phyloP scores from a whole-genome alignment of 1,284 basidiomycete species.

The Peniophora sp. region DNA sequence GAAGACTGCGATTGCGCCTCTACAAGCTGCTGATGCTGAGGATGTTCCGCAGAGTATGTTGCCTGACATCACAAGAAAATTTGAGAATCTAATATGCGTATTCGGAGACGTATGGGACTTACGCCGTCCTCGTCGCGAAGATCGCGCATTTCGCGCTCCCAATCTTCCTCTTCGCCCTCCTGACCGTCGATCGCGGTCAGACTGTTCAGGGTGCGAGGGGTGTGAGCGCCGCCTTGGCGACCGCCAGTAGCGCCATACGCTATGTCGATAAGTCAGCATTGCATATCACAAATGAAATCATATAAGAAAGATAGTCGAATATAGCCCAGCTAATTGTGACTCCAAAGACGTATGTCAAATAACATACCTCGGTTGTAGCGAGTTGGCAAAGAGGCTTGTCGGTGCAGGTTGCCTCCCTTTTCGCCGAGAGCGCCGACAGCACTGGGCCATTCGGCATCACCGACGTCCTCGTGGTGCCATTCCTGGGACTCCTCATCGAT shows the following conservation, averaged over 20 bases:
- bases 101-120: constrained; percentile 10
- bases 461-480: constrained; percentile 70
- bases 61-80: constrained; percentile 11
- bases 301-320: constrained; percentile 7
- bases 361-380: constrained; percentile 69
- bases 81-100: neutral
- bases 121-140: constrained; percentile 58
- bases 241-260: constrained; percentile 34
- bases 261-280: constrained; percentile 18
- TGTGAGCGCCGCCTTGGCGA: constrained; percentile 49
- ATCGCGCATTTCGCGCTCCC: constrained; percentile 62
- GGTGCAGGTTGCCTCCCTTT: constrained; percentile 62
- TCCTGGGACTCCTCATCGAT: constrained; percentile 65
- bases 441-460: constrained; percentile 72
- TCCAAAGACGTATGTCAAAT: neutral
- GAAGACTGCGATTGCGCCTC: constrained; percentile 37
- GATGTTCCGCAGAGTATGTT: constrained; percentile 31
- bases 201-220: constrained; percentile 71
- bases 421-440: constrained; percentile 75
- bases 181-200: constrained; percentile 75
- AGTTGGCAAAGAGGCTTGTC: constrained; percentile 74
- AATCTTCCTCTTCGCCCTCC: constrained; percentile 78
- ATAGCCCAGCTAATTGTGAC: constrained; percentile 4
- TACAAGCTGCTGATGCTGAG: constrained; percentile 41
- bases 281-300: constrained; percentile 10